These are phyloP conservation scores for Kluyveromyces dobzhanskii DNA, from an alignment of 805 yeast species.

Conservation along the genomic window DNA sequence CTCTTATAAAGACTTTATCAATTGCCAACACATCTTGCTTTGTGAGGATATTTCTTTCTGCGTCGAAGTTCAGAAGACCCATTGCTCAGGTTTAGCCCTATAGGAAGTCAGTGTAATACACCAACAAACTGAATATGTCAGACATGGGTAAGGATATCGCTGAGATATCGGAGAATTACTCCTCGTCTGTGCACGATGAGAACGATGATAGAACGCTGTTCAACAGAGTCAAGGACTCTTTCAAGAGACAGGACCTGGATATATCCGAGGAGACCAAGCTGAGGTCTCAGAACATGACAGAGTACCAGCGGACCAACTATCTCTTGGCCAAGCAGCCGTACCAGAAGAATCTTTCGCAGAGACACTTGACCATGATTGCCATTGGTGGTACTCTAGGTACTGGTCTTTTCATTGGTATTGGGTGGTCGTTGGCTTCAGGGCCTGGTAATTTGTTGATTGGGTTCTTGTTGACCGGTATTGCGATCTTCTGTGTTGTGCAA, in stretches of 20 bases:
- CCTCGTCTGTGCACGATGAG: too few relatives aligned
- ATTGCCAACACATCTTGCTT: too few relatives aligned
- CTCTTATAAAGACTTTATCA: too few relatives aligned
- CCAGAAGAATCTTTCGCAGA: conserved; percentile 41
- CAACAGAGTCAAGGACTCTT: conserved; percentile 9
- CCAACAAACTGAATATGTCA: too few relatives aligned
- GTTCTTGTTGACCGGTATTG: conserved; percentile 43
- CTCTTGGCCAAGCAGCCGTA: conserved; percentile 35
- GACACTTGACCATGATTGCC: conserved; percentile 57
- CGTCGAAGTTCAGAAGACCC: too few relatives aligned
- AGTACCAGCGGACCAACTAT: conserved; percentile 5
- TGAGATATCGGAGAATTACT: too few relatives aligned
- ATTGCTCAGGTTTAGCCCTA: too few relatives aligned
- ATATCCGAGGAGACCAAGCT: conserved; percentile 1
- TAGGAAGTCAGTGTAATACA: too few relatives aligned
- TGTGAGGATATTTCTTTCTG: too few relatives aligned
- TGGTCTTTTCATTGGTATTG: conserved; percentile 68
- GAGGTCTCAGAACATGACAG: not conserved
- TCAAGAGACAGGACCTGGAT: conserved; percentile 6
- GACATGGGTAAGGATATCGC: too few relatives aligned
- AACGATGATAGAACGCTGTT: not conserved
- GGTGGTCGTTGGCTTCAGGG: conserved; percentile 59
- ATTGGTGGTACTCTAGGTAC: conserved; percentile 69
- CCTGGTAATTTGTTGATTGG: conserved; percentile 55
- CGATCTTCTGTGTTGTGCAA: conserved; percentile 51